Percentiles rank a stretch among this genome's conserved stretches.
These are phyloP conservation scores for Eucalyptus leucophloia DNA, from an alignment of 345 rosid genomes.

Conservation along the genomic window DNA sequence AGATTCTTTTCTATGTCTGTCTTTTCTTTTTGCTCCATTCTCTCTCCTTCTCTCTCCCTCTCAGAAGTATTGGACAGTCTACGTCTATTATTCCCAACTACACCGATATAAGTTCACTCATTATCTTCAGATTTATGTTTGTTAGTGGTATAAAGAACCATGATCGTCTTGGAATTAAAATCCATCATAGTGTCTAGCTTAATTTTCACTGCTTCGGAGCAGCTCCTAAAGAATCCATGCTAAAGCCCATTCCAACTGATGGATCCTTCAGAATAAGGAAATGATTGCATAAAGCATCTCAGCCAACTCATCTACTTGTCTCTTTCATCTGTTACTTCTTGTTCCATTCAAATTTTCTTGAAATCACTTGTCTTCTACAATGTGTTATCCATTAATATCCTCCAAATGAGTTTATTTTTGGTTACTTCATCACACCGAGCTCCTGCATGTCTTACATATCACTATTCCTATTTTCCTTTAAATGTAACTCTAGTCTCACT, in stretches of 20 bases:
- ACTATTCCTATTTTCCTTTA: not conserved
- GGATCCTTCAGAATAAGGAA: not conserved
- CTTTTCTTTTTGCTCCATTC: too few species aligned
- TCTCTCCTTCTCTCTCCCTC: too few species aligned
- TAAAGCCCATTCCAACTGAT: not conserved
- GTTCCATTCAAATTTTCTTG: not conserved
- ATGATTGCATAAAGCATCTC: not conserved
- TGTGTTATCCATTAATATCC: not conserved
- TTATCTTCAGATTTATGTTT: not conserved
- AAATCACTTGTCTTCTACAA: not conserved
- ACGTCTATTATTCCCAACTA: not conserved
- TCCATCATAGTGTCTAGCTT: not conserved
- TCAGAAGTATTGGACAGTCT: too few species aligned
- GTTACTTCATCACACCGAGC: not conserved
- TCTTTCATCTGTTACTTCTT: not conserved
- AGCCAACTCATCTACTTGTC: not conserved
- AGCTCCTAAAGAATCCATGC: not conserved
- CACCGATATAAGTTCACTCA: not conserved
- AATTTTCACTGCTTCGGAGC: not conserved
- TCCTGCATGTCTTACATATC: not conserved
- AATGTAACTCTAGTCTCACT: not conserved
- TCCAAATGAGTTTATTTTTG: not conserved
- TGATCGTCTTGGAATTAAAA: not conserved
- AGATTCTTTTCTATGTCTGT: not conserved
- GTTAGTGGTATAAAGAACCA: not conserved